Evolutionary conservation across 371 early-diverging fungal genomes (phyloP).

Genomic region (Blakeslea trispora): DNA sequence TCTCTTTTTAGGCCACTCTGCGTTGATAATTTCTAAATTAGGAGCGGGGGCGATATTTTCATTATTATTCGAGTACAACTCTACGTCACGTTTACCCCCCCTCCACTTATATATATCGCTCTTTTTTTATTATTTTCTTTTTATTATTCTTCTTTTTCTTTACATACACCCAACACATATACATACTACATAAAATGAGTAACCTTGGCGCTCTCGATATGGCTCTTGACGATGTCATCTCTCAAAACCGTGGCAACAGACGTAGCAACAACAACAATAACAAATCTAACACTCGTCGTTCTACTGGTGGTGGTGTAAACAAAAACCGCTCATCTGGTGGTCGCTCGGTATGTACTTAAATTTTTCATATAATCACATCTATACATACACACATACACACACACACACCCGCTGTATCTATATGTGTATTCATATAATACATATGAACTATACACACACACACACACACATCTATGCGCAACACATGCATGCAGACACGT

Average conservation of each 20-base stretch:
- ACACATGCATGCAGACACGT: constrained; percentile 9
- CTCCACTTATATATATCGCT: too few species aligned
- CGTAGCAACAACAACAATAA: constrained; percentile 17
- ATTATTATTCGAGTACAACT: too few species aligned
- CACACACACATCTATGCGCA: not conserved
- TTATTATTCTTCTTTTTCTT: too few species aligned
- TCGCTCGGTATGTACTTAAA: constrained; percentile 41
- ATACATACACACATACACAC: constrained; percentile 1
- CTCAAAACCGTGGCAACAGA: constrained; percentile 33
- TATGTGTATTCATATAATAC: not conserved
- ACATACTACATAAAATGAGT: constrained; percentile 21
- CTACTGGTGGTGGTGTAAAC: constrained; percentile 21
- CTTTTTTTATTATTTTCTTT: too few species aligned
- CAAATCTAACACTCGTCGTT: constrained; percentile 15
- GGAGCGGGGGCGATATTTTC: too few species aligned
- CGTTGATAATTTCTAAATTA: too few species aligned
- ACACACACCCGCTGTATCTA: not conserved
- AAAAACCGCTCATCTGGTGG: constrained; percentile 28
- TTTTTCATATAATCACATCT: constrained; percentile 2
- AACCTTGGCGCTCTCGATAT: constrained; percentile 48
- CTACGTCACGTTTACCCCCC: too few species aligned
- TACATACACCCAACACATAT: not conserved
- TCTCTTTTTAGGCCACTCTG: too few species aligned
- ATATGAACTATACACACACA: not conserved
- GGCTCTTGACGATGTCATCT: constrained; percentile 57